phyloP scores from a whole-genome alignment of 331 rosid genomes.

The Acacia pycnantha region DNA sequence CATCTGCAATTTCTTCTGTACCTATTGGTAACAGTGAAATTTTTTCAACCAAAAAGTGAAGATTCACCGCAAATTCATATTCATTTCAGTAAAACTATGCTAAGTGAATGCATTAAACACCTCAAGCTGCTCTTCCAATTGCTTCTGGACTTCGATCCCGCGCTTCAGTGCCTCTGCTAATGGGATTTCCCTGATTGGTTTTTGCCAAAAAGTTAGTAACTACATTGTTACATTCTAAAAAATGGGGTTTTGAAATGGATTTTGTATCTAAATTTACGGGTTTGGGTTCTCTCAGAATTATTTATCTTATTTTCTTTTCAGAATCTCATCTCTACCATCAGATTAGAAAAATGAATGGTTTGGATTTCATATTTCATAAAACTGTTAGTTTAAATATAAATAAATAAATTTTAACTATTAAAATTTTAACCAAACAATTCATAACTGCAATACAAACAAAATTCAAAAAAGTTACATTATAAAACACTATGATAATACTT shows the following conservation, averaged over 20 bases:
- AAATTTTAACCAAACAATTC: no score
- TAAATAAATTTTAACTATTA: no score
- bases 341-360: no score
- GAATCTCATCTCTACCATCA: no score
- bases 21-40: conserved; percentile 39
- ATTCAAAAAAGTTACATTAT: no score
- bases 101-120: conserved; percentile 21
- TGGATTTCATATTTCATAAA: no score
- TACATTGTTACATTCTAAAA: background rate
- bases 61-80: background rate
- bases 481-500: no score
- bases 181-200: conserved; percentile 62
- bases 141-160: conserved; percentile 77
- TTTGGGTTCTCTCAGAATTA: background rate
- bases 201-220: conserved; percentile 35
- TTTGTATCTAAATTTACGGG: background rate
- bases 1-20: conserved; percentile 76
- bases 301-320: no score
- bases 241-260: background rate
- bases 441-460: no score
- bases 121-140: conserved; percentile 69
- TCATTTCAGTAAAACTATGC: background rate
- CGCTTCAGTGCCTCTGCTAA: conserved; percentile 59
- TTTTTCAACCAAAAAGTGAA: background rate
- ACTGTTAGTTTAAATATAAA: no score